phyloP scores from a whole-genome alignment of 495 filamentous ascomycete genomes.

The Penicillium bialowiezense region DNA sequence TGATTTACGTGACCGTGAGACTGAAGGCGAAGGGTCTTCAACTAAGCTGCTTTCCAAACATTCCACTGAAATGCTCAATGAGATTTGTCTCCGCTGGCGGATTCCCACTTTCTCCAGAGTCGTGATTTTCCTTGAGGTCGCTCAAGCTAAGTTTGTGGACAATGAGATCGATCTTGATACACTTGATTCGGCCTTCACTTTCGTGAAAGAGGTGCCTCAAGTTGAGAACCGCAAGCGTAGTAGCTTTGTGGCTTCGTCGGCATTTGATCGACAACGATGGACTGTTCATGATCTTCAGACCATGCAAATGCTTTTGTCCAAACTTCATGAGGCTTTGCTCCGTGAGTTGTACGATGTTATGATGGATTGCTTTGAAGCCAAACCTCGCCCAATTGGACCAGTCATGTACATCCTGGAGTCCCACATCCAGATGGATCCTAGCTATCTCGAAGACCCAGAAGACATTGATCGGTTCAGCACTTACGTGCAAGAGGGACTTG shows the following conservation, averaged over 20 bases:
- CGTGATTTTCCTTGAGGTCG: slow-evolving; percentile 80
- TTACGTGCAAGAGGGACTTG: slow-evolving; percentile 69
- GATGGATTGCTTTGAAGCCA: slow-evolving; percentile 85
- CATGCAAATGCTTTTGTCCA: slow-evolving; percentile 70
- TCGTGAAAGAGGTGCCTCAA: slow-evolving; percentile 66
- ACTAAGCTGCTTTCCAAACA: slow-evolving; percentile 74
- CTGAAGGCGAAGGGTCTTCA: slow-evolving; percentile 53
- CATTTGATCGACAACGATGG: slow-evolving; percentile 68
- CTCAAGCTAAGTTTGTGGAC: slow-evolving; percentile 79
- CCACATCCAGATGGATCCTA: slow-evolving; percentile 76
- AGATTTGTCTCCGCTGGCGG: slow-evolving; percentile 85
- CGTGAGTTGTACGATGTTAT: slow-evolving; percentile 85
- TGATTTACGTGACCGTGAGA: slow-evolving; percentile 58
- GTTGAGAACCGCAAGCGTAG: slow-evolving; percentile 50
- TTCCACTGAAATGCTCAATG: slow-evolving; percentile 78
- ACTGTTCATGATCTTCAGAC: slow-evolving; percentile 72
- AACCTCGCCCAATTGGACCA: slow-evolving; percentile 72
- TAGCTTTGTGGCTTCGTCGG: slow-evolving; percentile 39
- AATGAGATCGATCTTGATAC: slow-evolving; percentile 78
- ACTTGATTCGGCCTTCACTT: slow-evolving; percentile 77
- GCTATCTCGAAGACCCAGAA: slow-evolving; percentile 65
- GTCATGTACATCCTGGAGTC: slow-evolving; percentile 80
- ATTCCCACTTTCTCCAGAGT: slow-evolving; percentile 80
- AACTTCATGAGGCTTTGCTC: slow-evolving; percentile 76
- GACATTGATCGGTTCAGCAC: slow-evolving; percentile 66